These are phyloP conservation scores for Cudoniella acicularis DNA, from an alignment of 495 filamentous ascomycete genomes.

Conservation along the genomic window DNA sequence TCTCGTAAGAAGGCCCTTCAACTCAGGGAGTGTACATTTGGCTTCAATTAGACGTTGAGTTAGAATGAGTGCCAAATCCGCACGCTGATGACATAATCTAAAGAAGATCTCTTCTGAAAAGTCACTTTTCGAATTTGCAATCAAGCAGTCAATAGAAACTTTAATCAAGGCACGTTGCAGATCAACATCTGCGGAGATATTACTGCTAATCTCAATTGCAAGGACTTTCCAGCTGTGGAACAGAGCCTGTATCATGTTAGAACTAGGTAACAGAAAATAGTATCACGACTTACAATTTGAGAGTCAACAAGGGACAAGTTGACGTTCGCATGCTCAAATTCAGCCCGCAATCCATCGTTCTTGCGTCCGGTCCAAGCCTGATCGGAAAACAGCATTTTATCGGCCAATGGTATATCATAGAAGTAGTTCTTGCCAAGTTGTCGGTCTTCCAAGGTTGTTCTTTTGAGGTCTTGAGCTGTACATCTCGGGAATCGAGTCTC, in stretches of 20 bases:
- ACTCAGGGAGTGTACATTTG: constrained; percentile 54
- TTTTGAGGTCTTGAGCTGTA: constrained; percentile 69
- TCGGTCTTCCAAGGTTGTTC: constrained; percentile 58
- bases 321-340: constrained; percentile 80
- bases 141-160: constrained; percentile 69
- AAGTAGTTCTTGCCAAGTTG: constrained; percentile 71
- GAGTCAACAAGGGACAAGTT: constrained; percentile 90
- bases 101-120: constrained; percentile 71
- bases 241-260: constrained; percentile 55
- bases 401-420: constrained; percentile 72
- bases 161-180: constrained; percentile 62
- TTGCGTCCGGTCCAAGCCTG: constrained; percentile 65
- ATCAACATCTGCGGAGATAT: constrained; percentile 55
- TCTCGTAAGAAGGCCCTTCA: constrained; percentile 57
- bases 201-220: constrained; percentile 74
- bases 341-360: constrained; percentile 68
- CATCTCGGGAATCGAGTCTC: constrained; percentile 68
- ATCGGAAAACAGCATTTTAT: constrained; percentile 71
- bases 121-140: constrained; percentile 60
- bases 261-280: not conserved
- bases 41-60: constrained; percentile 69
- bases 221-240: constrained; percentile 88
- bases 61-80: constrained; percentile 72
- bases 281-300: constrained; percentile 65
- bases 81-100: constrained; percentile 63